These are phyloP conservation scores for Colletotrichum liaoningense DNA, from an alignment of 2,329 filamentous ascomycete species.

Conservation along the genomic window DNA sequence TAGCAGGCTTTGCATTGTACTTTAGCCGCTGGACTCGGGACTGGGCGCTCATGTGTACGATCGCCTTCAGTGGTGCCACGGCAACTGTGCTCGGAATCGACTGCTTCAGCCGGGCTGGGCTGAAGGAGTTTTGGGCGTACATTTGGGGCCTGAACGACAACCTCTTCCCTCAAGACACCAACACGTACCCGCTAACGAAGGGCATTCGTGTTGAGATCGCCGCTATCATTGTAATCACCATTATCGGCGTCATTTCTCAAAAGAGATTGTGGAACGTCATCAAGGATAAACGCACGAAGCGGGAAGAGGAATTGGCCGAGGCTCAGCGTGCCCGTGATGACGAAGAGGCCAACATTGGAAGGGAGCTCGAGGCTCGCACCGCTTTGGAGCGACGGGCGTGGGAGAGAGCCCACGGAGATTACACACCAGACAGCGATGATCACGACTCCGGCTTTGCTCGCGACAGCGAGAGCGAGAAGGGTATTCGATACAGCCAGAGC, in stretches of 20 bases:
- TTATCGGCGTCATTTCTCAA: constrained; percentile 85
- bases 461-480: constrained; percentile 60
- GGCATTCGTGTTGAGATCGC: constrained; percentile 89
- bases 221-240: constrained; percentile 77
- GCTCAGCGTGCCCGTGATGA: constrained; percentile 65
- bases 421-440: constrained; percentile 48
- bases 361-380: constrained; percentile 72
- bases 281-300: constrained; percentile 68
- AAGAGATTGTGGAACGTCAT: constrained; percentile 88
- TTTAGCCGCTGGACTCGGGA: constrained; percentile 82
- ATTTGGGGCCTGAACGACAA: constrained; percentile 86
- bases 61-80: constrained; percentile 86
- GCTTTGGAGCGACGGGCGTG: constrained; percentile 74
- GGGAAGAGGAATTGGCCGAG: constrained; percentile 60
- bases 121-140: constrained; percentile 97
- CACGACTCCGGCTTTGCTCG: constrained; percentile 61
- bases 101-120: constrained; percentile 87
- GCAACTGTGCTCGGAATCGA: constrained; percentile 86
- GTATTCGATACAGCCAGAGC: constrained; percentile 38
- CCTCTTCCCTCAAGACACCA: constrained; percentile 80
- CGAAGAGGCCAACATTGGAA: constrained; percentile 78
- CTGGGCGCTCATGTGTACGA: constrained; percentile 80
- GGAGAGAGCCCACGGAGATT: constrained; percentile 81
- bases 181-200: constrained; percentile 86
- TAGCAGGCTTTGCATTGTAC: constrained; percentile 77